These are phyloP conservation scores for Cenococcum geophilum DNA, from an alignment of 495 filamentous ascomycete genomes.

Conservation along the genomic window DNA sequence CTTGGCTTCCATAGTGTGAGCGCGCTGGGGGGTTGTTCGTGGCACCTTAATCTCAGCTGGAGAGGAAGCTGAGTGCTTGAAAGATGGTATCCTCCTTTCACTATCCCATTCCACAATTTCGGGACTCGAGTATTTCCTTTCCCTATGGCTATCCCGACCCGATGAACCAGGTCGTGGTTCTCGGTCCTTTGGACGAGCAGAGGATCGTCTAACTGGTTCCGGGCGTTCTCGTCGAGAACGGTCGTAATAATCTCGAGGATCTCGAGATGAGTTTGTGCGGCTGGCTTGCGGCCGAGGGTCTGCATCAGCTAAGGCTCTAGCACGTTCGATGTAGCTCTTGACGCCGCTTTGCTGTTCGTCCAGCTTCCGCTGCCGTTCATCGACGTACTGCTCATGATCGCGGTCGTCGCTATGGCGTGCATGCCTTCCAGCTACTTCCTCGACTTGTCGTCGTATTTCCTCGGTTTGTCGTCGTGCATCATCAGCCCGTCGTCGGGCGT, in stretches of 20 bases:
- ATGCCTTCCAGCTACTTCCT: constrained; percentile 8
- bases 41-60: constrained; percentile 26
- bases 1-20: constrained; percentile 19
- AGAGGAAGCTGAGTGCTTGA: constrained; percentile 28
- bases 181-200: constrained; percentile 25
- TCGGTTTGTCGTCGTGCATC: background rate
- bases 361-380: constrained; percentile 22
- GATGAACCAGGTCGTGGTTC: constrained; percentile 12
- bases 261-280: constrained; percentile 23
- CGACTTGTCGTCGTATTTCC: constrained; percentile 16
- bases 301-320: constrained; percentile 14
- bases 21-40: constrained; percentile 20
- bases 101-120: constrained; percentile 33
- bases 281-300: constrained; percentile 17
- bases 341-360: constrained; percentile 11
- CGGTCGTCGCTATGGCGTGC: constrained; percentile 12
- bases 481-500: background rate
- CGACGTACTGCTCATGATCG: background rate
- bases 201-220: constrained; percentile 24
- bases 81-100: constrained; percentile 18
- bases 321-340: constrained; percentile 17
- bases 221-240: constrained; percentile 11
- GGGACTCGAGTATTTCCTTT: constrained; percentile 22
- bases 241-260: constrained; percentile 20
- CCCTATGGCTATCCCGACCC: constrained; percentile 18